These are phyloP conservation scores for Straminergon stramineum DNA, from an alignment of 225 moss, liverwort and hornwort species.

Conservation along the genomic window DNA sequence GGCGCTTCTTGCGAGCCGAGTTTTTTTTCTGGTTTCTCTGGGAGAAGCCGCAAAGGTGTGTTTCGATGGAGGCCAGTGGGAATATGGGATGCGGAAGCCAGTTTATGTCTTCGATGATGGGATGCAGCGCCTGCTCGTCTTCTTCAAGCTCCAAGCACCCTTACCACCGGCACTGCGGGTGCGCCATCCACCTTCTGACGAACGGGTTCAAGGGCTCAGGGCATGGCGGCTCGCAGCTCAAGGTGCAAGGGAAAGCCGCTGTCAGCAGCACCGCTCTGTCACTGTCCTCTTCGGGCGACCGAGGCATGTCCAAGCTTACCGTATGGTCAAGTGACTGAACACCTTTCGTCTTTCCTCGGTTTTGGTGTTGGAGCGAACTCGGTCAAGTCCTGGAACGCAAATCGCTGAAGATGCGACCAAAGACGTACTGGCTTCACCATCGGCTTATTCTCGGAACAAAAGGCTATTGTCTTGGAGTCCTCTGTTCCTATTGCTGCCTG, in stretches of 20 bases:
- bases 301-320: conserved; percentile 34
- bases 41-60: not conserved
- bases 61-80: conserved; percentile 33
- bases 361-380: not conserved
- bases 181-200: conserved; percentile 37
- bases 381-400: not conserved
- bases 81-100: conserved; percentile 14
- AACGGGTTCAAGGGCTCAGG: conserved; percentile 38
- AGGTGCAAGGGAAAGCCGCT: conserved; percentile 22
- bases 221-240: conserved; percentile 22
- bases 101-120: conserved; percentile 22
- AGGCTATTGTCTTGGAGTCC: not conserved
- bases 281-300: conserved; percentile 22
- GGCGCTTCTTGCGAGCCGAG: not conserved
- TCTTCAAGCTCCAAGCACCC: conserved; percentile 38
- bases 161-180: conserved; percentile 43
- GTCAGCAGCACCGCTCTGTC: not conserved
- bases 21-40: not conserved
- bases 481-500: not conserved
- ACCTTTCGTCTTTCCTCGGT: not conserved
- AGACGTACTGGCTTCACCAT: not conserved
- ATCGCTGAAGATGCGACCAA: not conserved
- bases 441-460: not conserved
- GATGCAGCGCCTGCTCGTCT: conserved; percentile 40
- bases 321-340: conserved; percentile 42